These are phyloP conservation scores for Pseudonitzschia multiseries DNA, from an alignment of 108 stramenopile species.

Conservation along the genomic window DNA sequence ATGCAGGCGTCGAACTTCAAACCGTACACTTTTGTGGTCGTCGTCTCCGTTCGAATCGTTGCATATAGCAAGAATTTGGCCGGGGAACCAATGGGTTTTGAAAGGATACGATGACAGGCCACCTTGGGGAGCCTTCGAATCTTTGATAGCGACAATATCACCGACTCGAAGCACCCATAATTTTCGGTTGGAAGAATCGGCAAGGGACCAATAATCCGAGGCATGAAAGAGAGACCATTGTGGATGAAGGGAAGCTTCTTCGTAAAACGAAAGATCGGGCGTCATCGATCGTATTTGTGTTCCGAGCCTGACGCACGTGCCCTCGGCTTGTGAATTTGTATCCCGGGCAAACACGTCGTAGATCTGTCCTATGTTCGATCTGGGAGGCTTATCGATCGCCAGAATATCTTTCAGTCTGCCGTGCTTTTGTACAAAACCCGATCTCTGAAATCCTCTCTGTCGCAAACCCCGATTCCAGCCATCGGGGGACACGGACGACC, in stretches of 20 bases:
- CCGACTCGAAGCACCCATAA: conserved; percentile 21
- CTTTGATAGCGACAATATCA: conserved; percentile 28
- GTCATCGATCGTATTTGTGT: background rate
- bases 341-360: background rate
- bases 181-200: background rate
- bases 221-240: conserved; percentile 21
- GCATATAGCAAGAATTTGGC: conserved; percentile 48
- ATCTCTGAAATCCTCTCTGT: conserved; percentile 19
- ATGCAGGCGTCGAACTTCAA: conserved; percentile 50
- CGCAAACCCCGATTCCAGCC: conserved; percentile 31
- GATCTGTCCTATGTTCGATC: background rate
- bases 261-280: background rate
- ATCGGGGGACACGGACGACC: conserved; percentile 15
- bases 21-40: conserved; percentile 2
- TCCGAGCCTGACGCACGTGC: background rate
- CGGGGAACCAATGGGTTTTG: conserved; percentile 32
- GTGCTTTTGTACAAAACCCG: background rate
- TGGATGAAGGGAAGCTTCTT: conserved; percentile 2
- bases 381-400: background rate
- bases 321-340: background rate
- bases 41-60: background rate
- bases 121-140: conserved; percentile 5
- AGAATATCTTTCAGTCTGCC: background rate
- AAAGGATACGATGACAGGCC: conserved; percentile 10
- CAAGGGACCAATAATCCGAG: conserved; percentile 10